Conservation (phyloP, 768 basidiomycete species). For the Mycena olivaceomarginata region DNA sequence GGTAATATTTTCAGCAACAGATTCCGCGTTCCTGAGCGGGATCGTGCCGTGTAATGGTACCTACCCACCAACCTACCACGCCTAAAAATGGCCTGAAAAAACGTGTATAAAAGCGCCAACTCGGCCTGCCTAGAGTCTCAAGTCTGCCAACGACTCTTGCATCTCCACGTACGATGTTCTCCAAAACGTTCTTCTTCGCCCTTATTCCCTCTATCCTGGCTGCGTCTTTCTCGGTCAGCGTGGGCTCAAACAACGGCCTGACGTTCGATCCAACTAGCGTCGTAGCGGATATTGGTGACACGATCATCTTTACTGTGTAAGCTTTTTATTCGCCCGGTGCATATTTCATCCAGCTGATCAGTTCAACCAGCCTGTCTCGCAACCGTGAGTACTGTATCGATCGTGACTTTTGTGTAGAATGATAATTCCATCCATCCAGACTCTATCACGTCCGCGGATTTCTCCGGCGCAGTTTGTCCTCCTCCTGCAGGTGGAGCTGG, state of each 20-base stretch:
- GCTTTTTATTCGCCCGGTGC: not conserved
- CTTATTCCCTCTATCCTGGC: conserved; percentile 40
- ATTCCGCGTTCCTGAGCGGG: not conserved
- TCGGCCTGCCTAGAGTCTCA: not conserved
- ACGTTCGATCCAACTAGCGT: conserved; percentile 42
- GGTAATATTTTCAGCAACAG: not conserved
- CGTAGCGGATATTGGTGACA: conserved; percentile 42
- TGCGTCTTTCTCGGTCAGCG: conserved; percentile 33
- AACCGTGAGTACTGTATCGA: conserved; percentile 29
- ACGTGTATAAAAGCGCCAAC: not conserved
- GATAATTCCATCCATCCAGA: conserved; percentile 21
- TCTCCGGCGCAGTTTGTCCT: conserved; percentile 45
- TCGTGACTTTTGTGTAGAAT: not conserved
- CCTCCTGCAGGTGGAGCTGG: conserved; percentile 44
- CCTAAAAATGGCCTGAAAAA: not conserved
- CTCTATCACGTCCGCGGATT: conserved; percentile 43
- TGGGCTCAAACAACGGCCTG: conserved; percentile 40
- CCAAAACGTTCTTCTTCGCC: conserved; percentile 33
- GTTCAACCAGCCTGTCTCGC: conserved; percentile 31
- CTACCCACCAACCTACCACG: not conserved
- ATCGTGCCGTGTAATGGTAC: too few species aligned
- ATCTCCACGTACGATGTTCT: conserved; percentile 24
- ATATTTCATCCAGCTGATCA: not conserved
- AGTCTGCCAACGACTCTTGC: conserved; percentile 1
- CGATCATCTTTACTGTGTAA: conserved; percentile 44